A percentile compares a stretch with the other conserved stretches of the same genome.
These are phyloP conservation scores for Eutrema salsugineum DNA, from an alignment of 441 rosid genomes.

Conservation along the genomic window DNA sequence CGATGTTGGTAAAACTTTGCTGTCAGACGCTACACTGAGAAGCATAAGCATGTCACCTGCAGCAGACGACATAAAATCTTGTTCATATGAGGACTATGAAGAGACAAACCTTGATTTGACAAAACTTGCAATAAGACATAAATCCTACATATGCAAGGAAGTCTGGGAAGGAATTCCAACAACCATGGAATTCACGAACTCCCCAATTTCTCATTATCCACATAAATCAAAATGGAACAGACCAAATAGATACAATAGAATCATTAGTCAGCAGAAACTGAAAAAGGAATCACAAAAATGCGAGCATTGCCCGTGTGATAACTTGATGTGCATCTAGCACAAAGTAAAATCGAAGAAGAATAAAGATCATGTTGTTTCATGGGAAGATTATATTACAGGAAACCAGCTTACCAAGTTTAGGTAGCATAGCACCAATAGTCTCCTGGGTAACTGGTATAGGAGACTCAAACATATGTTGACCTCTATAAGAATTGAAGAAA, in stretches of 20 bases:
- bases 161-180: constrained; percentile 13
- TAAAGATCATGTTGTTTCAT: not conserved
- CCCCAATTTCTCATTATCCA: not conserved
- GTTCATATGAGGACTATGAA: constrained; percentile 10
- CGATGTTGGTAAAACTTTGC: constrained; percentile 79
- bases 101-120: not conserved
- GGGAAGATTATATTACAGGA: not conserved
- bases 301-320: constrained; percentile 2
- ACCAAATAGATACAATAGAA: not conserved
- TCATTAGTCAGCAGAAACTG: constrained; percentile 10
- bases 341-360: not conserved
- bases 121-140: constrained; percentile 9
- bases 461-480: constrained; percentile 82
- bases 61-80: constrained; percentile 16
- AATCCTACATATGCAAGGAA: constrained; percentile 12
- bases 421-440: constrained; percentile 93
- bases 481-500: constrained; percentile 78
- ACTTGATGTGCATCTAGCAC: not conserved
- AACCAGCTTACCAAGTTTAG: constrained; percentile 72
- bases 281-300: not conserved
- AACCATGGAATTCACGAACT: constrained; percentile 9
- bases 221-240: constrained; percentile 13
- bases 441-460: constrained; percentile 75
- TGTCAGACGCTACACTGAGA: constrained; percentile 73
- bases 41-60: constrained; percentile 79